Base-by-base conservation (phyloP, 2,329 filamentous ascomycete genomes). In the Neofusicoccum ribis region DNA sequence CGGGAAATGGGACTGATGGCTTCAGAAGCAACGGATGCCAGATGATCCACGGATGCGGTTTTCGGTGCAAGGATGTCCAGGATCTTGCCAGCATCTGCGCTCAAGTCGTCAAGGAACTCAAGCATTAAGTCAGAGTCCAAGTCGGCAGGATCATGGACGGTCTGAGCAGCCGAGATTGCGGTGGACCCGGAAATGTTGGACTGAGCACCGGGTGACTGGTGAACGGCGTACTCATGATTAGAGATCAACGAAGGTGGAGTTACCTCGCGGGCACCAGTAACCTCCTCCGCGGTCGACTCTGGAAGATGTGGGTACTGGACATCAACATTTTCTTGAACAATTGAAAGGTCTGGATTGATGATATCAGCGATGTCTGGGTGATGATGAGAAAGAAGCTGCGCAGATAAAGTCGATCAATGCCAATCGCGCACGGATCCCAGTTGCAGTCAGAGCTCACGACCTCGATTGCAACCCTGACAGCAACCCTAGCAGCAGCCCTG, bases 181-280 rank as follows among this genome's bases (percentile, higher is more conserved):
- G 82, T 83, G 2, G 79, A 82, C 11, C 27, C 56, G 3, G 82
- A 83, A 70, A 81, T 78, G 46, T 74, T 77, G 5, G 81, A 82
- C 15, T 70, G 69, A 31, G 71, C 74, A 27, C 75, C 76, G n/a
- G 76, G 76, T 34, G 76, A 78, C 58, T 70, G 72, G 50, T 70
- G 70, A 41, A n/a, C 34, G 20, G 36, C 7, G 20, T 50, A 20
- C 8, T 51, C 63, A 15, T 27, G 1, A 17, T 9, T 27, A 31
- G 56, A 5, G 20, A 23, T 23, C 3, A 31, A 20, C n/a, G 20
- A 36, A 46, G 43, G 52, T 34, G 66, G 44, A 27, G 47, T 46
- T 50, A 34, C 64, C 47, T 62, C 34, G n/a, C 12, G 37, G 20
- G 14, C 52, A 34, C 17, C 20, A 37, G 23, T n/a, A 6, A 9